These are phyloP conservation scores for Neopestalotiopsis rosae DNA, from an alignment of 2,329 filamentous ascomycete species.

Conservation along the genomic window DNA sequence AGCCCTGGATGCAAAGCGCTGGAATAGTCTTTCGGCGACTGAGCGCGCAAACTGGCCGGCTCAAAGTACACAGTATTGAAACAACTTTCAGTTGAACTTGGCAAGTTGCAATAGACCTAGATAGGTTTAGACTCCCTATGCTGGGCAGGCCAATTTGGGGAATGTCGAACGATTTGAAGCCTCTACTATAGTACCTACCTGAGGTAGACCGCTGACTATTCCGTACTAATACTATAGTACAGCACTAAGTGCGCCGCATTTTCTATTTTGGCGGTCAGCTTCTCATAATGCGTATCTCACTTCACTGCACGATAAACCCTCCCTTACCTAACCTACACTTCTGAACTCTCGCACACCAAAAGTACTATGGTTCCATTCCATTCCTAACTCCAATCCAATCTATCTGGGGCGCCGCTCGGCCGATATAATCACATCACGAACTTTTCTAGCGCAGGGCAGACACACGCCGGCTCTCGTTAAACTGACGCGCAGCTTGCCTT, in stretches of 20 bases:
- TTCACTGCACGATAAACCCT: too few species aligned
- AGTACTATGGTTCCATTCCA: background rate
- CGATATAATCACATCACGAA: background rate
- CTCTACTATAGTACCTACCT: too few species aligned
- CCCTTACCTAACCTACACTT: too few species aligned
- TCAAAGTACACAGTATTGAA: too few species aligned
- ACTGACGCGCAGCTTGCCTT: background rate
- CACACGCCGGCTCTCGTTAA: background rate
- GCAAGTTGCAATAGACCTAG: background rate
- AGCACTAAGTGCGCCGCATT: background rate
- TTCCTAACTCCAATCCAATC: background rate
- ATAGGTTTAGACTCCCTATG: background rate
- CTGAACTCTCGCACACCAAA: background rate
- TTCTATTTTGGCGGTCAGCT: background rate
- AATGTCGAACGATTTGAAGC: background rate
- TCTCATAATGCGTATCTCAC: background rate
- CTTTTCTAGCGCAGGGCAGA: background rate
- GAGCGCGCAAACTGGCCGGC: too few species aligned
- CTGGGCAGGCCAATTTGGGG: background rate
- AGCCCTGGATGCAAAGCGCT: too few species aligned
- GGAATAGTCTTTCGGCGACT: too few species aligned
- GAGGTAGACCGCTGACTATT: too few species aligned
- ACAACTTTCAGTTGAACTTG: too few species aligned
- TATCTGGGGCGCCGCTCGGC: background rate
- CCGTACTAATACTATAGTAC: too few species aligned